These are phyloP conservation scores for Melanogaster broomeanus DNA, from an alignment of 768 basidiomycete genomes.

Conservation along the genomic window DNA sequence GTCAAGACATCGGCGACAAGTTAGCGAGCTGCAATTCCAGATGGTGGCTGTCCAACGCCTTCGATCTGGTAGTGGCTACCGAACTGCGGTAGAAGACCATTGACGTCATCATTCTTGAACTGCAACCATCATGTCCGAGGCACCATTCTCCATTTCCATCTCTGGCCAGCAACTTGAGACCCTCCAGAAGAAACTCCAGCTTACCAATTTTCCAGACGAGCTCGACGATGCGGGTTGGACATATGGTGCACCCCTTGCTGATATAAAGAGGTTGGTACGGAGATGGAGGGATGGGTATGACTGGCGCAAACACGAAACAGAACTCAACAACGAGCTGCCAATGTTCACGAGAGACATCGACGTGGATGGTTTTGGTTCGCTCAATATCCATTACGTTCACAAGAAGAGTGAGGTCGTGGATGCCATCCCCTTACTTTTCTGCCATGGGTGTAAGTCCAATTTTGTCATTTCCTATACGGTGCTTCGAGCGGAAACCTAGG, in stretches of 20 bases:
- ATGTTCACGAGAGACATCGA: slow-evolving; percentile 55
- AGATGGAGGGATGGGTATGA: slow-evolving; percentile 56
- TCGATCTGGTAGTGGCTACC: too few species aligned
- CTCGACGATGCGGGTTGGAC: slow-evolving; percentile 50
- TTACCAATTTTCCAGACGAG: slow-evolving; percentile 57
- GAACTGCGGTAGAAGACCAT: too few species aligned
- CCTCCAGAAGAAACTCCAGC: slow-evolving; percentile 48
- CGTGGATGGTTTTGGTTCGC: slow-evolving; percentile 45
- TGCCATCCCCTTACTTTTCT: slow-evolving; percentile 62
- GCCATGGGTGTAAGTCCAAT: slow-evolving; percentile 53
- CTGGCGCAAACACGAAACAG: slow-evolving; percentile 54
- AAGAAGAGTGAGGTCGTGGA: slow-evolving; percentile 42
- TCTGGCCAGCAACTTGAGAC: slow-evolving; percentile 41
- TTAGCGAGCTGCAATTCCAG: too few species aligned
- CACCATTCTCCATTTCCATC: slow-evolving; percentile 49
- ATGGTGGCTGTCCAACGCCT: too few species aligned
- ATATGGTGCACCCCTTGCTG: slow-evolving; percentile 53
- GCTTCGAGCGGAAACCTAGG: slow-evolving; percentile 35
- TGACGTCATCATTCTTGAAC: too few species aligned
- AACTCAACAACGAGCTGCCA: slow-evolving; percentile 52
- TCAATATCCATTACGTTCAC: slow-evolving; percentile 63
- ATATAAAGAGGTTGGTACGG: slow-evolving; percentile 47
- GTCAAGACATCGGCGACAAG: too few species aligned
- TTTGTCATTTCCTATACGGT: background rate
- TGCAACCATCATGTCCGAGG: slow-evolving; percentile 41